Evolutionary conservation across 78 protist genomes (phyloP), one percentile per base, ranked within the genome.

Genomic region (Dictyostelium capitatum): DNA sequence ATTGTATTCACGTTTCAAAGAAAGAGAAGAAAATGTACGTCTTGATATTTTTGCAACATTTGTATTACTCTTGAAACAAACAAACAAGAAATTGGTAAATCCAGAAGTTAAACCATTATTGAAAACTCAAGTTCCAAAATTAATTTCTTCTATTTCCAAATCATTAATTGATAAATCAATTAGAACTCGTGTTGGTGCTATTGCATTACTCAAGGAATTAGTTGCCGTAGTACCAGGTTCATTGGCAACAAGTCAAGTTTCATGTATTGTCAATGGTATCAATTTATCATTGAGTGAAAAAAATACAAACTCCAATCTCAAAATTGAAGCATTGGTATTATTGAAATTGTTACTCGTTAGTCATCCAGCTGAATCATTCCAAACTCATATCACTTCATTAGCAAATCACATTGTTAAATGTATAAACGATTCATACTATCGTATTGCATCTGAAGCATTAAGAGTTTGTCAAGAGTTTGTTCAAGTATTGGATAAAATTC

Each of bases 11-110:
- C 81, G 97, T 28, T 96, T 96, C 90, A 84, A 73, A 6, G 99
- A 98, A 83, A 85, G 98, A 41, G 98, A 97, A 54, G 98, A 97
- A 92, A 89, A 89, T 28, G 99, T 97, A 77, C 94, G 96, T 79
- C 69, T 81, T 48, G 91, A 90, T 75, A 82, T 90, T 47, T 90
- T 90, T 54, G 30, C 51, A 30, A 90, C 91, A 5, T 81, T 48
- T 90, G 79, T 75, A 41, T 82, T 82, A 7, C 73, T 90, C n/a
- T 67, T 90, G 23, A 82, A 90, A 41, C 95, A 90, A 79, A 50
- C 47, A 5, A 54, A 82, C 15, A 73, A 67, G 62, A 90, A 67
- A 50, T 46, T 43, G 6, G 53, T 65, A 48, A 95, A 46, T 82
- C 89, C 89, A 57, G 97, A 89, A 90, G 98, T 47, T 96, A 97